Conservation (phyloP, 2,329 filamentous ascomycete species). For the Alternaria sp. region DNA sequence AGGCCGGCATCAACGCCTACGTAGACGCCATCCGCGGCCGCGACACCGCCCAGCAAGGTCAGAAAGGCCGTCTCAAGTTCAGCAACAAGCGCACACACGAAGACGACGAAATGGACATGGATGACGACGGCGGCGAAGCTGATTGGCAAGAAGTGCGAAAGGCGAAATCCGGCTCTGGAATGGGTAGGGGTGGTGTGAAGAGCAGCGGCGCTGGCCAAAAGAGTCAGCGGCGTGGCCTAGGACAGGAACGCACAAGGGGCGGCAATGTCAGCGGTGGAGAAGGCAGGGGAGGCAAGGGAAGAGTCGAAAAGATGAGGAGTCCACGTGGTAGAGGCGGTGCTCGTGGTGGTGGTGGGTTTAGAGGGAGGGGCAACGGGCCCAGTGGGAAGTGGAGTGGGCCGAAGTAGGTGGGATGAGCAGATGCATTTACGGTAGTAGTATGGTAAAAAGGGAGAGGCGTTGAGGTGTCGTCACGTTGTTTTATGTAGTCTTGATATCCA, state of each 20-base stretch:
- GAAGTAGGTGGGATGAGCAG: constrained; percentile 1
- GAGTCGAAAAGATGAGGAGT: constrained; percentile 14
- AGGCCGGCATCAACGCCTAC: constrained; percentile 65
- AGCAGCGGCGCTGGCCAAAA: constrained; percentile 24
- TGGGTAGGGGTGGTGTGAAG: constrained; percentile 34
- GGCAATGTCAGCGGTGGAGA: constrained; percentile 25
- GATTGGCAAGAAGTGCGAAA: constrained; percentile 43
- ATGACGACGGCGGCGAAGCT: constrained; percentile 48
- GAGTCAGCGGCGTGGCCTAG: constrained; percentile 44
- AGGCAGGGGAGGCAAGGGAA: constrained; percentile 22
- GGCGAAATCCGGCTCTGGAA: constrained; percentile 42
- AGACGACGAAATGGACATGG: constrained; percentile 56
- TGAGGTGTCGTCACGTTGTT: neutral
- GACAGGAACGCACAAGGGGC: constrained; percentile 44
- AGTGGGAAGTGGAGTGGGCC: constrained; percentile 15
- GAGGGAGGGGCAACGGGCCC: constrained; percentile 8
- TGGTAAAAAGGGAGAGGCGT: constrained; percentile 4
- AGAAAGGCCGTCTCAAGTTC: constrained; percentile 67
- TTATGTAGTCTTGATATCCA: neutral
- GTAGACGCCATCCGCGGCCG: constrained; percentile 66
- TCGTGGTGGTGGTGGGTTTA: constrained; percentile 16
- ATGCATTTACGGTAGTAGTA: neutral
- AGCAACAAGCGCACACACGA: constrained; percentile 56
- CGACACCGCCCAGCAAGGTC: constrained; percentile 63
- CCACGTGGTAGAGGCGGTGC: constrained; percentile 15